Conservation (phyloP, 2,329 filamentous ascomycete genomes). For the Zymoseptoria passerinii region DNA sequence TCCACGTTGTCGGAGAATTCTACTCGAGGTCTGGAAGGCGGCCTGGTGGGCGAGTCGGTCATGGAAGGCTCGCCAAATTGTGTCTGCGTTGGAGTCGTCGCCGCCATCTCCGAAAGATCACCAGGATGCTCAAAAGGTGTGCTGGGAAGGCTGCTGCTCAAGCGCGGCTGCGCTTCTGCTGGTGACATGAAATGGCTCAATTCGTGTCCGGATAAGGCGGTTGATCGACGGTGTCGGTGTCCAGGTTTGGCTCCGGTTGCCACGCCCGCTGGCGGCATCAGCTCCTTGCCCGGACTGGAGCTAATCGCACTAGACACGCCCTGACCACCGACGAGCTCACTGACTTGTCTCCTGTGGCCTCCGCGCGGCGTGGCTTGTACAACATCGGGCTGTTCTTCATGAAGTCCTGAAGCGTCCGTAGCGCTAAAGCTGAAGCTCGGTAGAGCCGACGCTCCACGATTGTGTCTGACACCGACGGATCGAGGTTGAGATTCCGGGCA, state of each 20-base stretch:
- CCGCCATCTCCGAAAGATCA: background rate
- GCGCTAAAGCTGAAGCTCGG: constrained; percentile 45
- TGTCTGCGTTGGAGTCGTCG: background rate
- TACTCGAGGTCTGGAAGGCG: constrained; percentile 55
- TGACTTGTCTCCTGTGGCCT: constrained; percentile 67
- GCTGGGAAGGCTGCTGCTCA: constrained; percentile 27
- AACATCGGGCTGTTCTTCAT: constrained; percentile 25
- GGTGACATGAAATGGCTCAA: constrained; percentile 59
- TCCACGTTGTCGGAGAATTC: constrained; percentile 79
- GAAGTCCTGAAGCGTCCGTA: constrained; percentile 30
- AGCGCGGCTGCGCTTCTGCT: constrained; percentile 19
- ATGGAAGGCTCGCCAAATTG: constrained; percentile 6
- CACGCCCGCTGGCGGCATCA: constrained; percentile 40
- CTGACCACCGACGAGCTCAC: constrained; percentile 78
- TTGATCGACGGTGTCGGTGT: constrained; percentile 73
- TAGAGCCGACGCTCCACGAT: constrained; percentile 31
- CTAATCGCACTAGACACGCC: constrained; percentile 52
- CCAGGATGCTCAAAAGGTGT: constrained; percentile 27
- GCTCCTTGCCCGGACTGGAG: constrained; percentile 56
- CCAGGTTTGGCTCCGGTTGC: constrained; percentile 28
- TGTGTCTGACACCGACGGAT: constrained; percentile 26
- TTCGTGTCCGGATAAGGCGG: constrained; percentile 75
- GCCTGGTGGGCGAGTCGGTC: constrained; percentile 27
- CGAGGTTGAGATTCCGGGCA: constrained; percentile 24
- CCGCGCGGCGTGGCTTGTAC: constrained; percentile 42